Conservation (phyloP, 192 early-diverging fungal species). For the Podila epicladia region DNA sequence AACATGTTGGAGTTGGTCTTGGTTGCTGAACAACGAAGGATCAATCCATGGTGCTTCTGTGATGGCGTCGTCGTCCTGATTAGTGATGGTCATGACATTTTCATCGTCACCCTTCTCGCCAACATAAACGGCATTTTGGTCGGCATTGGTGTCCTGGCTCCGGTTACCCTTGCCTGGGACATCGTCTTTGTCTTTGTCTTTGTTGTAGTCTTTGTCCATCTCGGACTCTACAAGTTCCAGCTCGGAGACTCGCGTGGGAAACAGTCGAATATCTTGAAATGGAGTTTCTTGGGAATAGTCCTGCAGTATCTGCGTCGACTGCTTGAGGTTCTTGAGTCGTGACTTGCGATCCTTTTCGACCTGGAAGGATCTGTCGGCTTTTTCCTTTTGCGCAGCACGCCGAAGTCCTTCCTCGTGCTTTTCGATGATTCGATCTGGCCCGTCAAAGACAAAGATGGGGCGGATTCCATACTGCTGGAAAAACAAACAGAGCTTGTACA, state of each 20-base stretch:
- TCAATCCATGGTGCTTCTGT: too few relatives aligned
- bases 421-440: constrained; percentile 52
- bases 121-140: too few relatives aligned
- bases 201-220: too few relatives aligned
- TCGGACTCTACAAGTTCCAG: not conserved
- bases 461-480: constrained; percentile 61
- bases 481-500: constrained; percentile 63
- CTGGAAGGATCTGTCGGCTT: constrained; percentile 34
- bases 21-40: too few relatives aligned
- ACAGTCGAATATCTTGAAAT: not conserved
- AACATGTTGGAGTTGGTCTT: too few relatives aligned
- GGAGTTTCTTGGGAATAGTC: not conserved
- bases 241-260: not conserved
- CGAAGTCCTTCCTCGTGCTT: constrained; percentile 60
- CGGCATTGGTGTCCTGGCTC: too few relatives aligned
- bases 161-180: too few relatives aligned
- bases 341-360: constrained; percentile 48
- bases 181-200: too few relatives aligned
- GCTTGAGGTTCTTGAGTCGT: constrained; percentile 38
- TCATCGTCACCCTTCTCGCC: too few relatives aligned
- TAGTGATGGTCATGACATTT: too few relatives aligned
- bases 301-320: constrained; percentile 15
- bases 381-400: constrained; percentile 38
- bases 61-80: too few relatives aligned
- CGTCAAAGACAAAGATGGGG: constrained; percentile 81